Conservation (phyloP, 768 basidiomycete species). For the Tulasnella sp. region DNA sequence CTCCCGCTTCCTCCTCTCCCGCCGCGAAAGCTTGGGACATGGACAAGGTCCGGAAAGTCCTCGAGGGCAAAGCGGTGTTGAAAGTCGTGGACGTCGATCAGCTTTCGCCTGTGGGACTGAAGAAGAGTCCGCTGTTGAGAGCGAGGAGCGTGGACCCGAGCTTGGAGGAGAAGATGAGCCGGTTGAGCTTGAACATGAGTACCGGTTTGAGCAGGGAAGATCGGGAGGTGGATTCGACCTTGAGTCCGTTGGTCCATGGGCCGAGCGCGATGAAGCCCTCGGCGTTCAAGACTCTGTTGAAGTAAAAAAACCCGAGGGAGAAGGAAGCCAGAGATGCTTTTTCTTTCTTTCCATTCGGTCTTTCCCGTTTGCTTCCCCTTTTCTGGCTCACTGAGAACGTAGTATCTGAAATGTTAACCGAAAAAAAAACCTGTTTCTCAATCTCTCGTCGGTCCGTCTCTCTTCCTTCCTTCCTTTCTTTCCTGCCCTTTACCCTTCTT, state of each 20-base stretch:
- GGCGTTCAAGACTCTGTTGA: neutral
- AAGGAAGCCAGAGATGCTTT: neutral
- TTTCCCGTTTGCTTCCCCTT: neutral
- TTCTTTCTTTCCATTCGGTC: conserved; percentile 4
- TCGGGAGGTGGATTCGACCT: neutral
- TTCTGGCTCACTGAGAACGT: neutral
- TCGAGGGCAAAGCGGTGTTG: conserved; percentile 75
- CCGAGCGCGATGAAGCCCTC: neutral
- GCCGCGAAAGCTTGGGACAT: conserved; percentile 40
- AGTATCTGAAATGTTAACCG: no score
- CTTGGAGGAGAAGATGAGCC: conserved; percentile 19
- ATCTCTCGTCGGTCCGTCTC: neutral
- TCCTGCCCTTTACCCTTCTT: neutral
- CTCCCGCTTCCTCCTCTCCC: conserved; percentile 16
- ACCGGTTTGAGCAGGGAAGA: neutral
- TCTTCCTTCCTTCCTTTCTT: neutral
- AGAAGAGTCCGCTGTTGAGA: neutral
- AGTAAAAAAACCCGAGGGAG: neutral
- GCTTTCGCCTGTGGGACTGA: neutral
- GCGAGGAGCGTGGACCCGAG: conserved; percentile 7
- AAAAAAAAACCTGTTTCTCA: no score
- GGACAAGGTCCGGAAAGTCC: conserved; percentile 68
- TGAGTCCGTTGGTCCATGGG: neutral
- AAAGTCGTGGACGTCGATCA: conserved; percentile 55
- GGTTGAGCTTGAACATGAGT: conserved; percentile 9